Evolutionary conservation across 1,284 basidiomycete species (phyloP), one percentile per base, ranked within the genome.

Genomic region (Heterobasidion occidentale): DNA sequence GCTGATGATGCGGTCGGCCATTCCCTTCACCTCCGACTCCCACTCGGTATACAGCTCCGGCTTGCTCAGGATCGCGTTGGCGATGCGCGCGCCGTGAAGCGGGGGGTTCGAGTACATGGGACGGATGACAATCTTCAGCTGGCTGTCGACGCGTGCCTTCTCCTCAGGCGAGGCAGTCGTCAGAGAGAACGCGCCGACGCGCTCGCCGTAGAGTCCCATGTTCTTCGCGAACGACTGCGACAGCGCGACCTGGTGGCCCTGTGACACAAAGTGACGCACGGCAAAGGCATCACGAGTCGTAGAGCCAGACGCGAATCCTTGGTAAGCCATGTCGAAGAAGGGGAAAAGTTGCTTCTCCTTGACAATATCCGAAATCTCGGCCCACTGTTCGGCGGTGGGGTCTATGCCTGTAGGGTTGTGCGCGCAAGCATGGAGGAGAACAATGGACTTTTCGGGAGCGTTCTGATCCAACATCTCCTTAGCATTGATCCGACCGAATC

Each of bases 101-200:
- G 97, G 96, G 55, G 96, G 97, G 81, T 98, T 98, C 58, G 96
- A 99, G 80, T 99, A 99, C 83, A 98, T 87, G 45, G 96, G 97
- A 36, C 97, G 90, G 62, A 99, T 90, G 64, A 98, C 78, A 65
- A 98, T 97, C 81, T 98, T 98, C 68, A 95, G 73, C 74, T 98
- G 97, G 70, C 89, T 92, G 71, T 94, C 88, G 53, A 96, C 86
- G 53, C 94, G 86, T 51, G 88, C 90, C 71, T 88, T 92, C 73
- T 97, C 94, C 62, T 90, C 91, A 52, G 84, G 76, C 62, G 81
- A 82, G 58, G 74, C 71, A 49, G 84, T 84, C 53, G 89, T 85
- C 64, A 98, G 71, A 20, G 92, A 94, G 81, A 99, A 93, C n/a
- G 92, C 89, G 19, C 95, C 95, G 58, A 93, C 92, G 68, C 95